Evolutionary conservation across 192 early-diverging fungal genomes (phyloP).

Genomic region (Linnemannia exigua): DNA sequence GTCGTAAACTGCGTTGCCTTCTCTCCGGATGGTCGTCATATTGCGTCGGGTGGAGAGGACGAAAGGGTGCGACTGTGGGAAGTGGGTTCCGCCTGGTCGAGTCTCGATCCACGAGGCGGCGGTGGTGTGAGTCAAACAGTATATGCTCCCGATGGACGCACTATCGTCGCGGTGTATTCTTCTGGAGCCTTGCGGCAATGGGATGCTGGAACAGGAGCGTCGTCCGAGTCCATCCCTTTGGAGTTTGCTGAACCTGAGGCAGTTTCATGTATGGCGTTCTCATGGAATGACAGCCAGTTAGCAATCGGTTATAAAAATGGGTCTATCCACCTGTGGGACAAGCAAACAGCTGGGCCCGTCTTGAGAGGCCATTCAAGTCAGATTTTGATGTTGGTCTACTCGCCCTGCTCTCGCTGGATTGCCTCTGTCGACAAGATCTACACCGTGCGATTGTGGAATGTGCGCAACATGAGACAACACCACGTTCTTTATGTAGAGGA

Average conservation of each 20-base stretch:
- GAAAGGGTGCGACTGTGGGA: background rate
- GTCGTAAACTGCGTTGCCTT: background rate
- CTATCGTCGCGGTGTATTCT: background rate
- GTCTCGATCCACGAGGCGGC: background rate
- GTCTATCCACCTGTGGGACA: background rate
- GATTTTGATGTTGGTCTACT: background rate
- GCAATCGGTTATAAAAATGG: background rate
- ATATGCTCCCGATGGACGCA: background rate
- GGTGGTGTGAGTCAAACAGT: background rate
- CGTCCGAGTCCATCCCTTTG: background rate
- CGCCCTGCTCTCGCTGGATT: background rate
- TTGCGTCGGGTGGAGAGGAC: background rate
- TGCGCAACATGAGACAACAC: background rate
- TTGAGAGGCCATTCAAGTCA: background rate
- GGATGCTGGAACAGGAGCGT: background rate
- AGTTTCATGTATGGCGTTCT: background rate
- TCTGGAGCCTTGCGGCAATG: background rate
- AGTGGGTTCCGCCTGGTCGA: background rate
- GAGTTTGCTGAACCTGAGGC: background rate
- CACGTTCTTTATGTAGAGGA: too few relatives aligned
- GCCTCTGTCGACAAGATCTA: background rate
- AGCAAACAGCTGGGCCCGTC: background rate
- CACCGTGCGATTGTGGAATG: background rate
- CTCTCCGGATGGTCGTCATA: background rate
- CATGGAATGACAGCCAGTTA: background rate